Evolutionary conservation across 768 basidiomycete species (phyloP).

Genomic region (Pisolithus tinctorius): DNA sequence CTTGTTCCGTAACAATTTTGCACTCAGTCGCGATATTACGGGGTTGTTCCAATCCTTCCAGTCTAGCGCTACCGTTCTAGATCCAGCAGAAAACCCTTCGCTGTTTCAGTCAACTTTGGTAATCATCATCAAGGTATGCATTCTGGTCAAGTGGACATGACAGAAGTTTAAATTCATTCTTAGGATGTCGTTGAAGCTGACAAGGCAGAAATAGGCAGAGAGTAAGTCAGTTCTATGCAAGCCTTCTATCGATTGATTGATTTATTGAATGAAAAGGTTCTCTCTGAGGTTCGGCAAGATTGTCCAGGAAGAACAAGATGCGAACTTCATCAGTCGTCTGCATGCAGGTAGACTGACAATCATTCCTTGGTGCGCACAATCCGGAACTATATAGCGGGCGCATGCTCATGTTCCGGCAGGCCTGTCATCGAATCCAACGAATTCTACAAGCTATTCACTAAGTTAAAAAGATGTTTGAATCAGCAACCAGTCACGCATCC

Average conservation of each 20-base stretch:
- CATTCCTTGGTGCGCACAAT: constrained; percentile 44
- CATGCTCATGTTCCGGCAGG: constrained; percentile 6
- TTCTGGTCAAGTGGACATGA: neutral
- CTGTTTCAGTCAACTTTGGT: constrained; percentile 53
- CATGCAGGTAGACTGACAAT: constrained; percentile 51
- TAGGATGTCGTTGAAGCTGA: constrained; percentile 63
- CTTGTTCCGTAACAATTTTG: constrained; percentile 60
- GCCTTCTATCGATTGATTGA: neutral
- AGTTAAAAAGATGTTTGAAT: constrained; percentile 41
- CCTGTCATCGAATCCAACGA: constrained; percentile 57
- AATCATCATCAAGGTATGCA: constrained; percentile 54
- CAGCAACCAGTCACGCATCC: constrained; percentile 42
- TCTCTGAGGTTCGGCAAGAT: constrained; percentile 52
- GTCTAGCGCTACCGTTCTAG: constrained; percentile 49
- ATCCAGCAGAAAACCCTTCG: constrained; percentile 51
- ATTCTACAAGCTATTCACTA: constrained; percentile 51
- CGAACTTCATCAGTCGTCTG: constrained; percentile 56
- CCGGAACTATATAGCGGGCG: neutral
- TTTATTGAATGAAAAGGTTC: constrained; percentile 32
- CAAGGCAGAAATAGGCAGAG: constrained; percentile 48
- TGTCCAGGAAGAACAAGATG: constrained; percentile 53
- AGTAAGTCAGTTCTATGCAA: constrained; percentile 31
- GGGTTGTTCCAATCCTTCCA: constrained; percentile 60
- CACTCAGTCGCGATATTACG: constrained; percentile 51
- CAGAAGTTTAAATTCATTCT: too few relatives aligned